phyloP scores from a whole-genome alignment of 2,329 filamentous ascomycete species.

The Nothomitra cinnamomea region DNA sequence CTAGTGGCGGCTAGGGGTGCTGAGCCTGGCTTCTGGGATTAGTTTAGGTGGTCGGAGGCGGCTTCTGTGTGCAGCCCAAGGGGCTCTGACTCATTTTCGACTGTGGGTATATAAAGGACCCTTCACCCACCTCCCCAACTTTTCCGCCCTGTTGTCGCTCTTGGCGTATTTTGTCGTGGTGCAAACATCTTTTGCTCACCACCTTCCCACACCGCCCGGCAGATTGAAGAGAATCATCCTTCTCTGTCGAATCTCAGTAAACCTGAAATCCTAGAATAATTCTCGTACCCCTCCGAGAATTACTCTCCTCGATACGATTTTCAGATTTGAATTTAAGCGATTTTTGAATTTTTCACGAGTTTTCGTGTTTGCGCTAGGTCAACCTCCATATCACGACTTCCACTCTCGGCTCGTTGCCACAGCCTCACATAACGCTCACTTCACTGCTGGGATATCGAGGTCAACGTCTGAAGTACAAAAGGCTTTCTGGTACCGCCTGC shows the following conservation, averaged over 20 bases:
- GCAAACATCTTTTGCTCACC: not conserved
- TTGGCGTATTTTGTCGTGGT: conserved; percentile 4
- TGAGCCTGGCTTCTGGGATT: too few relatives aligned
- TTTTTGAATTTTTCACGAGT: not conserved
- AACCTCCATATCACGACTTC: not conserved
- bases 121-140: not conserved
- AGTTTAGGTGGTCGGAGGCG: too few relatives aligned
- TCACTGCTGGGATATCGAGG: not conserved
- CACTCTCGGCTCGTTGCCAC: not conserved
- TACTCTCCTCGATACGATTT: not conserved
- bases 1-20: too few relatives aligned
- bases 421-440: not conserved
- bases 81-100: conserved; percentile 1
- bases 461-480: not conserved
- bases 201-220: not conserved
- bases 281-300: not conserved
- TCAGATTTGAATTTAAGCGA: not conserved
- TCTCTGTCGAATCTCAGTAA: not conserved
- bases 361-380: not conserved
- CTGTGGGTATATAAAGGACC: not conserved
- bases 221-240: not conserved
- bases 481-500: conserved; percentile 2
- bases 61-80: not conserved
- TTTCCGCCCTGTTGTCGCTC: not conserved
- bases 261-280: not conserved